Evolutionary conservation across 2,329 filamentous ascomycete genomes (phyloP), one percentile per base, ranked within the genome.

Genomic region (Orbilia blumenaviensis): DNA sequence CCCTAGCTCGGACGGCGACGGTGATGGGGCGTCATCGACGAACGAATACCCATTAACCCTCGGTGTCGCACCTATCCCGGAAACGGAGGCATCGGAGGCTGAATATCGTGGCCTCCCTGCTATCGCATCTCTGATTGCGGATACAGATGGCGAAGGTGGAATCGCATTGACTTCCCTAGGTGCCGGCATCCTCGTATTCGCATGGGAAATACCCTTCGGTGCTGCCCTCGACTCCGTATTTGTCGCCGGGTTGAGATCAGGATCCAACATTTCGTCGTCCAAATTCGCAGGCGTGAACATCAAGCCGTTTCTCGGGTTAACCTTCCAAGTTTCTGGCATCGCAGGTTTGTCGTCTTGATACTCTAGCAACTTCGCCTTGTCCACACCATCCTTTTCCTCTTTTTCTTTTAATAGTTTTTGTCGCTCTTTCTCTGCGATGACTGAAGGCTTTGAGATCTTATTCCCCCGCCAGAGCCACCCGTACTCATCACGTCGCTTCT

Each of bases 31-130:
- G 68, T 96, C 93, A 79, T 97, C 93, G 36, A 99, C 94, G 83
- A 97, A 98, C 0, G 93, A 88, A 82, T 97, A 99, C 0, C 95
- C 95, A 78, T 96, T 96, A 0, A 98, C 92, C 1, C 92, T 88
- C 0, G 94, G 95, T 0, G 94, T 98, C 82, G 96, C 93, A 71
- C 86, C 87, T 14, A 90, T 91, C 0, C 86, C 85, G 75, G 85
- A 88, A 1, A 86, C 86, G 8, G 85, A 85, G 4, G 88, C 88
- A 78, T 92, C 89, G 10, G 88, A 88, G 23, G 90, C 88, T 7
- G 86, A 87, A 1, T 86, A 84, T 7, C 88, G 87, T 3, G 90
- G 88, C 6, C 86, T 88, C 8, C 93, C 92, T 0, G 91, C 89
- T 67, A 97, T 93, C 7, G 94, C 94, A 79, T 94, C 93, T 78